These are phyloP conservation scores for Podaxis carcinomalis DNA, from an alignment of 768 basidiomycete genomes.

Conservation along the genomic window DNA sequence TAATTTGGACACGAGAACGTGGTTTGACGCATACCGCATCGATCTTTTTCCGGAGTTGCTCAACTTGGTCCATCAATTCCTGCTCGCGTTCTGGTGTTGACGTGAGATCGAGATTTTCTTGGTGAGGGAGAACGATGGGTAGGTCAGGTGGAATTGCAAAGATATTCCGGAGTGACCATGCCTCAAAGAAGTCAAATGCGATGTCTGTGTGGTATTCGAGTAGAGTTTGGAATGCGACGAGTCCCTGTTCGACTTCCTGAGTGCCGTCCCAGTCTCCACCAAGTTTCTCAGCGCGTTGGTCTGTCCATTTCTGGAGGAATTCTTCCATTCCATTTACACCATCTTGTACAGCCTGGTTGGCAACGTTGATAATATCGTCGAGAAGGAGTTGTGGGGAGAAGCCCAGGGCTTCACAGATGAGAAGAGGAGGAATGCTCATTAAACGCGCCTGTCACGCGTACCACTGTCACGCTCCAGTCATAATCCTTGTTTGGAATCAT, in stretches of 20 bases:
- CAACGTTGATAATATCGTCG: conserved; percentile 82
- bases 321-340: conserved; percentile 78
- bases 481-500: neutral
- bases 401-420: conserved; percentile 71
- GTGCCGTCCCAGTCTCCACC: conserved; percentile 31
- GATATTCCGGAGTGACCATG: conserved; percentile 85
- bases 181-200: conserved; percentile 90
- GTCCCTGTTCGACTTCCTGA: conserved; percentile 72
- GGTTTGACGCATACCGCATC: conserved; percentile 61
- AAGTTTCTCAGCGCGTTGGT: conserved; percentile 48
- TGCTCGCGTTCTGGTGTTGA: conserved; percentile 53
- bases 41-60: conserved; percentile 59
- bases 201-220: conserved; percentile 86
- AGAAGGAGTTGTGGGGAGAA: conserved; percentile 83
- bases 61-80: conserved; percentile 63
- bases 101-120: conserved; percentile 65
- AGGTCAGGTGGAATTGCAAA: conserved; percentile 71
- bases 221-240: conserved; percentile 84
- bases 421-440: conserved; percentile 34
- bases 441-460: conserved; percentile 3
- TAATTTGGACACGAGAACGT: conserved; percentile 27
- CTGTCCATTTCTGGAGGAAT: conserved; percentile 70
- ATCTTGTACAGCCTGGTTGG: conserved; percentile 74
- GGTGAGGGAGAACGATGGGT: conserved; percentile 73
- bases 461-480: neutral